Conservation (phyloP, 768 basidiomycete species). For the Termitomyces sp. region DNA sequence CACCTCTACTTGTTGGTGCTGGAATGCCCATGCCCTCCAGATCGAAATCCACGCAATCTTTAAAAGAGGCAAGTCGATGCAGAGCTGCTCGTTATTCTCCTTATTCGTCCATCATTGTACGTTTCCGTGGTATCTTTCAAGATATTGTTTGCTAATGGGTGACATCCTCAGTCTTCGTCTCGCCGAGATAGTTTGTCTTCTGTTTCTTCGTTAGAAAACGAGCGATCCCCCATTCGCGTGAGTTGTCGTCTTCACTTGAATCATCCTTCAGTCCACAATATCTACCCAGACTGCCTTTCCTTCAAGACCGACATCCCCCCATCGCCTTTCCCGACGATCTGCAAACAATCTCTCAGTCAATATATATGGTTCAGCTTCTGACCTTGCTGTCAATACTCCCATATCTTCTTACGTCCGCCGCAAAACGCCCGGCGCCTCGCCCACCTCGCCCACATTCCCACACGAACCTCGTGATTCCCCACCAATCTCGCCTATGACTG, state of each 20-base stretch:
- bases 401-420: constrained; percentile 79
- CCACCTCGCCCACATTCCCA: constrained; percentile 60
- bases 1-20: constrained; percentile 29
- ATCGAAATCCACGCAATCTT: constrained; percentile 39
- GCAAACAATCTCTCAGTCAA: constrained; percentile 42
- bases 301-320: constrained; percentile 32
- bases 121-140: constrained; percentile 13
- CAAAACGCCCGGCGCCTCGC: constrained; percentile 70
- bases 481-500: constrained; percentile 38
- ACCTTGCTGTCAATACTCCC: constrained; percentile 61
- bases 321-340: constrained; percentile 35
- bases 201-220: constrained; percentile 33
- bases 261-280: background rate
- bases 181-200: constrained; percentile 45
- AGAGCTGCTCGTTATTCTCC: constrained; percentile 41
- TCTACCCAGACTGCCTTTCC: constrained; percentile 27
- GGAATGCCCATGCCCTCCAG: constrained; percentile 27
- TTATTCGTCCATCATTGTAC: constrained; percentile 37
- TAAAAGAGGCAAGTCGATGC: constrained; percentile 34
- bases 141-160: background rate
- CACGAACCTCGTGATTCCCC: constrained; percentile 35
- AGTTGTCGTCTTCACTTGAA: constrained; percentile 2
- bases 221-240: constrained; percentile 31
- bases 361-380: constrained; percentile 42
- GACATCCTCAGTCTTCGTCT: constrained; percentile 26